These are phyloP conservation scores for Cyclostephanos tholiformis DNA, from an alignment of 108 stramenopile species.

Conservation along the genomic window DNA sequence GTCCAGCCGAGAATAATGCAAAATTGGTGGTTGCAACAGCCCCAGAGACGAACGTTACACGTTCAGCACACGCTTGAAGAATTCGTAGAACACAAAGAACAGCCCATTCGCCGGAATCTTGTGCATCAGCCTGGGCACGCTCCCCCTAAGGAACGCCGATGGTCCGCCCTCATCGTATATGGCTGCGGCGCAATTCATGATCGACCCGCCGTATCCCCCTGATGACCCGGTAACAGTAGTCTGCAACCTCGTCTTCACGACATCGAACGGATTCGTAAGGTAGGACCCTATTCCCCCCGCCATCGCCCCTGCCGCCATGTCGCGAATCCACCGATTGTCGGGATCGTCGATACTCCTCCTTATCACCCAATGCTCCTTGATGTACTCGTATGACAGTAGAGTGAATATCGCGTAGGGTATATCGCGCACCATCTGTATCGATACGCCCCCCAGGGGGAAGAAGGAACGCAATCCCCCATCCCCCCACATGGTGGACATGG, in stretches of 20 bases:
- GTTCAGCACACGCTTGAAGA: conserved; percentile 77
- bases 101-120: conserved; percentile 95
- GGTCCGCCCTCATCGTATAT: conserved; percentile 75
- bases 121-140: conserved; percentile 89
- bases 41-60: conserved; percentile 41
- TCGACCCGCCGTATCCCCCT: conserved; percentile 66
- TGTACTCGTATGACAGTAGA: conserved; percentile 86
- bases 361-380: conserved; percentile 63
- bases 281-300: conserved; percentile 91
- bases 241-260: conserved; percentile 93
- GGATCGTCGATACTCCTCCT: conserved; percentile 33
- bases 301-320: conserved; percentile 87
- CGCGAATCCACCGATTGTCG: conserved; percentile 48
- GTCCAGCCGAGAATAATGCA: no score
- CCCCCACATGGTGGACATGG: conserved; percentile 62
- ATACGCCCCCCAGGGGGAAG: conserved; percentile 88
- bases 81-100: conserved; percentile 95
- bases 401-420: conserved; percentile 96
- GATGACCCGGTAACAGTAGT: conserved; percentile 64
- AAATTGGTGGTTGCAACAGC: no score
- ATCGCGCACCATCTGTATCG: conserved; percentile 92
- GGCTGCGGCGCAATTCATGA: conserved; percentile 54
- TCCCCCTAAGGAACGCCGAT: conserved; percentile 85
- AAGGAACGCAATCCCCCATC: conserved; percentile 68
- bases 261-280: conserved; percentile 93